A percentile compares a stretch with the other conserved stretches of the same genome.
Conservation (phyloP, 352 stramenopile species). For the Globisporangium acanthophoron region DNA sequence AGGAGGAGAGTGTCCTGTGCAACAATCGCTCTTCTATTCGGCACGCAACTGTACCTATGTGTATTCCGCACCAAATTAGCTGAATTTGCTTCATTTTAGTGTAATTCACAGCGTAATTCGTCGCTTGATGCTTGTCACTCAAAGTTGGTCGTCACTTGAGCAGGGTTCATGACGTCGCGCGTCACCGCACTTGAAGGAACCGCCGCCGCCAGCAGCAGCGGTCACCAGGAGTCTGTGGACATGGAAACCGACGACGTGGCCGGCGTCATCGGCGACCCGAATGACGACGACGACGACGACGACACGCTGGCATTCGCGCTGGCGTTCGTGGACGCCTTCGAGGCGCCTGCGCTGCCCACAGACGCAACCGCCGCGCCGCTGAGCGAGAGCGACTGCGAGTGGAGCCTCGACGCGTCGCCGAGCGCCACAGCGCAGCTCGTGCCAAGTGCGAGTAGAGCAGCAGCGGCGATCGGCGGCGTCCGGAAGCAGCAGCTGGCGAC, state of each 20-base stretch:
- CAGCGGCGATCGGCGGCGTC: not conserved
- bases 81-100: too few relatives aligned
- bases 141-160: too few relatives aligned
- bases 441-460: not conserved
- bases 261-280: too few relatives aligned
- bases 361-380: not conserved
- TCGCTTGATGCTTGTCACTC: too few relatives aligned
- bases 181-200: too few relatives aligned
- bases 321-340: conserved; percentile 11
- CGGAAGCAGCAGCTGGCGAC: not conserved
- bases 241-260: too few relatives aligned
- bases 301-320: conserved; percentile 6
- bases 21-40: not conserved
- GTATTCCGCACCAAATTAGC: not conserved
- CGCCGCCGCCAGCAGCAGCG: too few relatives aligned
- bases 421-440: not conserved
- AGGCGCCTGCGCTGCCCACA: not conserved
- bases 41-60: not conserved
- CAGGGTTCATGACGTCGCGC: too few relatives aligned
- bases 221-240: too few relatives aligned
- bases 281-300: not conserved
- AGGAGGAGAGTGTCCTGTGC: not conserved
- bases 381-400: not conserved
- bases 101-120: too few relatives aligned
- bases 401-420: not conserved